Base-by-base conservation (phyloP, 192 early-diverging fungal species). In the Phycomyces blakesleeanus region DNA sequence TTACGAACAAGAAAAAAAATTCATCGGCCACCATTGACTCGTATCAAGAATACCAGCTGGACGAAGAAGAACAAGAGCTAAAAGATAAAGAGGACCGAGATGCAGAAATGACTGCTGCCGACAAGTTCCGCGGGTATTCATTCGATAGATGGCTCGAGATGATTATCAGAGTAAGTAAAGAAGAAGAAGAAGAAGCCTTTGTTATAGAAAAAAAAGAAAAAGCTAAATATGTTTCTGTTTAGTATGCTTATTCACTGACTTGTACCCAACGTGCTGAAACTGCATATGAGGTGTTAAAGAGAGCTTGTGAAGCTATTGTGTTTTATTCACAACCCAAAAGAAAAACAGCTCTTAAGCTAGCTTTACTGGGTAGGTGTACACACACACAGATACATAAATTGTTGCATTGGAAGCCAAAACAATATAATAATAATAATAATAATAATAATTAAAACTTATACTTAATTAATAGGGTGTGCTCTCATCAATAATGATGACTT, bases 71-170 rank as follows among this genome's bases (percentile, higher is more conserved):
- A 16, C 44, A 18, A 39, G 42, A 42, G 20, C 50, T 54, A 20
- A 61, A 65, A 38, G 71, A 70, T 14, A 40, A 61, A 18, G 64
- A 75, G 51, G 67, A 74, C 50, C 64, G 57, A 18, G 73, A 77
- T 25, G 66, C 59, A 11, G 59, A 71, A 15, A 65, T 65, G 14
- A 62, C 54, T 11, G 61, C 63, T 55, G 53, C 56, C 0, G 66
- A 44, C 29, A 64, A 65, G 25, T 81, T 83, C 50, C 69, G 68
- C 14, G 73, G 70, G 21, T 60, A 81, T 42, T 26, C 59, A 7
- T 77, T 87, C 67, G 62, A 59, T n/a, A 61, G 81, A 53, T 92
- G 90, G 90, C 81, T 84, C 44, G 72, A 87, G 11, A 57, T 88
- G 22, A 79, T 89, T 61, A 69, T 87, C 3, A 79, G 80, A 67